Evolutionary conservation across 192 early-diverging fungal species (phyloP).

Genomic region (Thamnidium elegans): DNA sequence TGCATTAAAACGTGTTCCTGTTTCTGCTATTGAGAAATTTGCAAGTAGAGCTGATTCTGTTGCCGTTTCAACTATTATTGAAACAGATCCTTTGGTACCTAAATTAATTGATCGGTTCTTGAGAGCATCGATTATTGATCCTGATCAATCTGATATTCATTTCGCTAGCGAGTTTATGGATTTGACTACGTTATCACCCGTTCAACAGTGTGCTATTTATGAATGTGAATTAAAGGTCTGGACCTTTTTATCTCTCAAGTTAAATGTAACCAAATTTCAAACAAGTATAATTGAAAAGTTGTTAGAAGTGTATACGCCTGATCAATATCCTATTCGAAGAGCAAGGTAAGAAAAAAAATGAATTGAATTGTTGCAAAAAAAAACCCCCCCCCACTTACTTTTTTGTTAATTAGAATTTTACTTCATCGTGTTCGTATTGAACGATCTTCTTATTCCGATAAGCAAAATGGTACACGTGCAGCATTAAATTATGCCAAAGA

Average conservation of each 20-base stretch:
- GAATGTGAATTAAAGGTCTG: constrained; percentile 33
- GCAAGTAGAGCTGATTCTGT: not conserved
- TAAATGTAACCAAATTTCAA: constrained; percentile 19
- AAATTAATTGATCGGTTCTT: constrained; percentile 33
- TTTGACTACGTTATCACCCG: not conserved
- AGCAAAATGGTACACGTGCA: not conserved
- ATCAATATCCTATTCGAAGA: constrained; percentile 38
- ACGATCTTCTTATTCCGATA: not conserved
- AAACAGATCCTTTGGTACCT: constrained; percentile 19
- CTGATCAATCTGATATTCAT: not conserved
- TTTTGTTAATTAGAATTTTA: too few species aligned
- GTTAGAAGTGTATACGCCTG: constrained; percentile 24
- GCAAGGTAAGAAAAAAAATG: too few species aligned
- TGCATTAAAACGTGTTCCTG: constrained; percentile 21
- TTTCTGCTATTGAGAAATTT: constrained; percentile 20
- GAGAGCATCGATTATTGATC: constrained; percentile 18
- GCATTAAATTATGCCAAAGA: constrained; percentile 25
- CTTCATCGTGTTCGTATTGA: constrained; percentile 18
- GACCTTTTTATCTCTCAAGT: constrained; percentile 4
- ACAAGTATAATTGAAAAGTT: constrained; percentile 31
- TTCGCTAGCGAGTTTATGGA: constrained; percentile 20
- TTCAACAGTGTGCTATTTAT: constrained; percentile 20
- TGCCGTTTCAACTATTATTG: constrained; percentile 7
- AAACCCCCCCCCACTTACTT: too few species aligned
- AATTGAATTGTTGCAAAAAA: too few species aligned